A percentile compares a stretch with the other conserved stretches of the same genome.
Evolutionary conservation across 1,139 yeast species (phyloP).

Genomic region (Pichia sp.): DNA sequence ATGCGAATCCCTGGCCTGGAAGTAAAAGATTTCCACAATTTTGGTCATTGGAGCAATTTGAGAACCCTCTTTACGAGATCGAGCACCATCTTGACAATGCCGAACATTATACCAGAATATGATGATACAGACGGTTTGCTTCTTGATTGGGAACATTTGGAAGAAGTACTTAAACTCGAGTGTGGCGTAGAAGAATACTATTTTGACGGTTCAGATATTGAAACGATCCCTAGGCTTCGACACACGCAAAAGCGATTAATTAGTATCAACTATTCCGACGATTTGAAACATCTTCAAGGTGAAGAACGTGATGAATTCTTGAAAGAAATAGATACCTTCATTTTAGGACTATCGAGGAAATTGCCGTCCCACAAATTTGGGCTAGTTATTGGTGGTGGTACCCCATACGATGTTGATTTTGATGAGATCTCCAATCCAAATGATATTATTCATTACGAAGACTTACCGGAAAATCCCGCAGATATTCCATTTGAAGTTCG

Average conservation of each 20-base stretch:
- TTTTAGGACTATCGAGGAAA: constrained; percentile 43
- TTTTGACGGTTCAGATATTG: constrained; percentile 33
- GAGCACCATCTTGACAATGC: constrained; percentile 57
- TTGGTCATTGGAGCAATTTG: constrained; percentile 43
- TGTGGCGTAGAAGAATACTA: constrained; percentile 41
- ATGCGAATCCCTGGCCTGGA: constrained; percentile 64
- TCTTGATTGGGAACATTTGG: constrained; percentile 38
- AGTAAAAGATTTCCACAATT: constrained; percentile 45
- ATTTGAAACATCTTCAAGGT: constrained; percentile 2
- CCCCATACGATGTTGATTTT: constrained; percentile 10
- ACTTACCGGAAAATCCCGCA: constrained; percentile 29
- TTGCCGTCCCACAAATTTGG: constrained; percentile 33
- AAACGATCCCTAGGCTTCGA: constrained; percentile 40
- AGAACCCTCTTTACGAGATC: constrained; percentile 48
- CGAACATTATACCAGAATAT: constrained; percentile 31
- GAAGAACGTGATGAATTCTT: constrained; percentile 24
- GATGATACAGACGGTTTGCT: neutral
- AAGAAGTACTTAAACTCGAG: constrained; percentile 33
- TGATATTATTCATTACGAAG: constrained; percentile 19
- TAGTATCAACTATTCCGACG: constrained; percentile 34
- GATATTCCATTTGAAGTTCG: constrained; percentile 10
- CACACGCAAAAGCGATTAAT: constrained; percentile 60
- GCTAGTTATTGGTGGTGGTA: neutral
- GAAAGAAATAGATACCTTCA: constrained; percentile 39
- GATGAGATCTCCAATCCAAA: constrained; percentile 5